Evolutionary conservation across 768 basidiomycete species (phyloP), one percentile per base, ranked within the genome.

Genomic region (Daedaleopsis nitida): DNA sequence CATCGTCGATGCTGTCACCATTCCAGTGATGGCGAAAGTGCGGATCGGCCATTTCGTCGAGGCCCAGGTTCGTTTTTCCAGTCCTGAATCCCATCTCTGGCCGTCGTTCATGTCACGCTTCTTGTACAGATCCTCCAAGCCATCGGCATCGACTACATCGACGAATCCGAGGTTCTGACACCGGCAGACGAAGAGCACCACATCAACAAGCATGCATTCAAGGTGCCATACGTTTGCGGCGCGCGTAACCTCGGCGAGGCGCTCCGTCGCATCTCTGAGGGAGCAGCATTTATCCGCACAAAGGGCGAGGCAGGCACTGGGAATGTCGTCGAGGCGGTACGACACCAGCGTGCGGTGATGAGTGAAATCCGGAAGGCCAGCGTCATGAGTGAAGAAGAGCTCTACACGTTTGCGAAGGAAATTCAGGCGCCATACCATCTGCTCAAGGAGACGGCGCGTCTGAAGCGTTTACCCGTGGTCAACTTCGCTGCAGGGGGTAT

Each of bases 1-100:
- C 71, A 98, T 98, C 74, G 89, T 92, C 64, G 90, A 87, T 62
- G 89, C 96, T 21, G 96, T 98, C 52, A 96, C 95, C 23, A 96
- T 98, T 68, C 96, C 95, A 10, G 95, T 98, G 73, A 98, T 98
- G 91, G 92, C 91, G 37, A 92, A 96, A 75, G 92, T 90, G 63
- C 87, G 97, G 65, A 98, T 99, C 73, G 97, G 97, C 0, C 97
- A 99, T 76, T 91, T 96, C 69, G 95, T 96, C 59, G 97, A 99
- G 77, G 95, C 96, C 6, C 95, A 93, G 82, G 92, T 89, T 63
- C 65, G 77, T 58, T 19, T 27, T 17, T 5, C 42, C 56, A 8
- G 5, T 11, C 17, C 13, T 42, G 39, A 42, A 42, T 17, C 5
- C 13, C 37, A 38, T 3, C 39, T 3, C 11, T 17, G 39, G 11